Base-by-base conservation (phyloP, 768 basidiomycete species). In the Calocera cornea region DNA sequence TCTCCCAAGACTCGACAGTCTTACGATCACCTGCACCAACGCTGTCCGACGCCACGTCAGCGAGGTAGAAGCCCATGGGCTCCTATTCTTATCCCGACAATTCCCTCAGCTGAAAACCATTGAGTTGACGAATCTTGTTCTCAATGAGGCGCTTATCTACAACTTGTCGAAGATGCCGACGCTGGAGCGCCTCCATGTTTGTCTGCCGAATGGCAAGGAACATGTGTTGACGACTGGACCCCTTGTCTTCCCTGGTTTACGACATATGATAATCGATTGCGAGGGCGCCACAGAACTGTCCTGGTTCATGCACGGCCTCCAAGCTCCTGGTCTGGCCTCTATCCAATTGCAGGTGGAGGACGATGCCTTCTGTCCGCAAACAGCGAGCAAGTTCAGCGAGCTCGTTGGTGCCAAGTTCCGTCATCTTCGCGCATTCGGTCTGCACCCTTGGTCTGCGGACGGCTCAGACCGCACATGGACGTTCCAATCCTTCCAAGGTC, bases 271-370 rank as follows among this genome's bases (percentile, higher is more conserved):
- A 27, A 60, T 60, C 54, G 31, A 60, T 19, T 60, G 54, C 19
- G 54, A 60, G 2, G 16, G 19, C 19, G 2, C 54, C 10, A 60
- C 54, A 11, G 54, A 60, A 22, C 54, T 60, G 14, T 60, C 54
- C 5, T 60, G 54, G 54, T 60, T 60, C 54, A 60, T 60, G 54
- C 54, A 60, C 31, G 31, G 54, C 27, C 54, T 60, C 11, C 54
- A 60, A 33, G 54, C 54, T 5, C 54, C 27, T 10, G 27, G 7
- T 22, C 54, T 60, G 5, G 27, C 2, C 7, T 60, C 54, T 7
- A 11, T 60, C 14, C 24, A 33, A 19, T 27, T 60, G 31, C 54
- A 60, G 5, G 31, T 33, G 2, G 5, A 33, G 22, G 24, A 33
- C 31, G 31, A 2, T 2, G 54, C 54, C 5, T 60, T 60, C 24